Evolutionary conservation across 495 filamentous ascomycete genomes (phyloP).

Genomic region (Trichoderma orchidacearum): DNA sequence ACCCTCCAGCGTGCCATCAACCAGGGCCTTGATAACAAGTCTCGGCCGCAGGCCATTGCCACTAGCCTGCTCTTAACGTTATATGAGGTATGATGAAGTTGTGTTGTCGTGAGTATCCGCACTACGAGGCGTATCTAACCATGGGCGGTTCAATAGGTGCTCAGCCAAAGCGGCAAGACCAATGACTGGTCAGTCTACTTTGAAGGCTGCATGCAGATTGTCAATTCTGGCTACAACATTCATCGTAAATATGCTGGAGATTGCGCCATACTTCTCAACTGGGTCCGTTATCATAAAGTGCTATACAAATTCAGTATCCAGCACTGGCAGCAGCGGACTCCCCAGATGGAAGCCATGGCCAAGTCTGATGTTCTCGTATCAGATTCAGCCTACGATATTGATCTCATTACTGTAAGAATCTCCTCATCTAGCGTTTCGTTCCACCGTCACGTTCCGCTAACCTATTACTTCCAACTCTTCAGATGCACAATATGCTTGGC

Average conservation of each 20-base stretch:
- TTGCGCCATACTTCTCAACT: conserved; percentile 8
- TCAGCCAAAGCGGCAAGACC: neutral
- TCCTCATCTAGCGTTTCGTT: too few species aligned
- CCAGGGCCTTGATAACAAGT: neutral
- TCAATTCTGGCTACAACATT: conserved; percentile 3
- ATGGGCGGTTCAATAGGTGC: neutral
- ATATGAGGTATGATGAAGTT: conserved; percentile 3
- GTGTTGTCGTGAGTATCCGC: neutral
- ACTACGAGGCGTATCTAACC: neutral
- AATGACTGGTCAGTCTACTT: conserved; percentile 9
- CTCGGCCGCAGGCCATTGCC: conserved; percentile 6
- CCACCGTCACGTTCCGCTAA: too few species aligned
- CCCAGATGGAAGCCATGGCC: conserved; percentile 3
- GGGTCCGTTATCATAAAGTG: conserved; percentile 11
- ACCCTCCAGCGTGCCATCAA: conserved; percentile 5
- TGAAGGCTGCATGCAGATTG: conserved; percentile 8
- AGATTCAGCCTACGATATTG: conserved; percentile 1
- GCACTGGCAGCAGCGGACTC: conserved; percentile 6
- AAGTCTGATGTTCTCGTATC: conserved; percentile 6
- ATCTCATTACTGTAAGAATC: neutral
- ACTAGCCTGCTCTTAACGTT: conserved; percentile 11
- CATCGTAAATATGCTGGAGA: conserved; percentile 8
- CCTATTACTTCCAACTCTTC: neutral
- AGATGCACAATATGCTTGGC: conserved; percentile 7
- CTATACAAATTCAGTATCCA: conserved; percentile 10